Evolutionary conservation across 345 rosid genomes (phyloP), one percentile per base, ranked within the genome.

Genomic region (Citrus maxima): DNA sequence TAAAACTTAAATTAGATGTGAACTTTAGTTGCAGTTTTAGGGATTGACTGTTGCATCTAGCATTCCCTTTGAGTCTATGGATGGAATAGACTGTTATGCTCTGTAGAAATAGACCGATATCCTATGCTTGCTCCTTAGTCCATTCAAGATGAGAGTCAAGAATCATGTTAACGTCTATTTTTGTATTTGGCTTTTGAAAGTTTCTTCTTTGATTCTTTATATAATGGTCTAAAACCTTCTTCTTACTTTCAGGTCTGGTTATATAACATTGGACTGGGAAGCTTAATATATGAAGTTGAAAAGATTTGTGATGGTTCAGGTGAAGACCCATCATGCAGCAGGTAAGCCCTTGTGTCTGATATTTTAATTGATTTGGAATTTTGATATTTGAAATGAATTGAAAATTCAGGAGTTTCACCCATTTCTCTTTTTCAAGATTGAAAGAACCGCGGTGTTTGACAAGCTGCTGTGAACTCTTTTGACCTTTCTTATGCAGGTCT

Each of bases 281-380:
- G 92, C 82, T 81, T 90, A 72, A 82, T 88, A 79, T 83, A 86
- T 82, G 30, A 54, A 37, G 84, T 85, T 16, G 98, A 95, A 88
- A 88, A 85, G 81, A 77, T 88, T 75, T 93, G 99, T 72, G 99
- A 95, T 85, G 83, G 77, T 78, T 88, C 91, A 3, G 95, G 98
- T 63, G 98, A 95, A 84, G 95, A 95, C 81, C 92, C 92, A 14
- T 27, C 80, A 40, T 91, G 99, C 81, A 89, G 99, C 87, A 88
- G 96, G 97, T 85, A 82, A 54, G 34, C 14, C 12, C 30, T 42
- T 22, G 59, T 19, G 22, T 75, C 22, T 62, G 13, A 63, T 42
- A 51, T n/a, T 30, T 24, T n/a, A 76, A 76, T 51, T n/a, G 37
- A n/a, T 51, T 64, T 30, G 14, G 24, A 65, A 46, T n/a, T 62